These are phyloP conservation scores for Cryphonectria japonica DNA, from an alignment of 2,329 filamentous ascomycete species.

Conservation along the genomic window DNA sequence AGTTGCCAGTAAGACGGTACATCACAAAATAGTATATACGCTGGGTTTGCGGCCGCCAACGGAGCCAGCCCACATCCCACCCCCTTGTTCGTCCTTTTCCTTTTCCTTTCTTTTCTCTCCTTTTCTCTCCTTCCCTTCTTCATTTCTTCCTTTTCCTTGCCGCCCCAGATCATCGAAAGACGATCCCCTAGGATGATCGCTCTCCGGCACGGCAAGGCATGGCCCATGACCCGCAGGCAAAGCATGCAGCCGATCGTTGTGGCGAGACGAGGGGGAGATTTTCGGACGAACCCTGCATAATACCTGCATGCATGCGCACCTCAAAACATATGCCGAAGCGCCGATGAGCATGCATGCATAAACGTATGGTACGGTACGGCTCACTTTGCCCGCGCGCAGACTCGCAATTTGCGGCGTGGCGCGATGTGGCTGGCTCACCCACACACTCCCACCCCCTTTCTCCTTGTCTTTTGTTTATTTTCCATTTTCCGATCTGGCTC, in stretches of 20 bases:
- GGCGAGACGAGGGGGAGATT: neutral
- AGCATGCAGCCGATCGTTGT: neutral
- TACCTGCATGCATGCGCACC: neutral
- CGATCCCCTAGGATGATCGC: neutral
- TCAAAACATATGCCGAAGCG: neutral
- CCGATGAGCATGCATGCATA: conserved; percentile 6
- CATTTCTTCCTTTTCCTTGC: neutral
- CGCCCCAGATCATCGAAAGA: neutral
- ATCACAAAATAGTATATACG: neutral
- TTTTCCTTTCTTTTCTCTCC: neutral
- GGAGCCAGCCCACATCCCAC: neutral
- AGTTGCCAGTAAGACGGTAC: neutral
- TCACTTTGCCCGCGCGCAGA: neutral
- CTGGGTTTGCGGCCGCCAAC: neutral
- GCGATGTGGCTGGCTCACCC: neutral
- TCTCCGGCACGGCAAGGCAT: neutral
- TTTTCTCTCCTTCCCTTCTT: neutral
- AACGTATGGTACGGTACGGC: too few species aligned
- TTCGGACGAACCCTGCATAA: conserved; percentile 8
- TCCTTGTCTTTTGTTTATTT: neutral
- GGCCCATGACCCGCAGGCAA: neutral
- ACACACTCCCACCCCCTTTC: neutral
- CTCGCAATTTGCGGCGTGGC: neutral
- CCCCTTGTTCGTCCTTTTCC: neutral
- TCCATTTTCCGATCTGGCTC: neutral